Evolutionary conservation across 108 stramenopile genomes (phyloP), one percentile per base, ranked within the genome.

Genomic region (Cylindrotheca fusiformis): DNA sequence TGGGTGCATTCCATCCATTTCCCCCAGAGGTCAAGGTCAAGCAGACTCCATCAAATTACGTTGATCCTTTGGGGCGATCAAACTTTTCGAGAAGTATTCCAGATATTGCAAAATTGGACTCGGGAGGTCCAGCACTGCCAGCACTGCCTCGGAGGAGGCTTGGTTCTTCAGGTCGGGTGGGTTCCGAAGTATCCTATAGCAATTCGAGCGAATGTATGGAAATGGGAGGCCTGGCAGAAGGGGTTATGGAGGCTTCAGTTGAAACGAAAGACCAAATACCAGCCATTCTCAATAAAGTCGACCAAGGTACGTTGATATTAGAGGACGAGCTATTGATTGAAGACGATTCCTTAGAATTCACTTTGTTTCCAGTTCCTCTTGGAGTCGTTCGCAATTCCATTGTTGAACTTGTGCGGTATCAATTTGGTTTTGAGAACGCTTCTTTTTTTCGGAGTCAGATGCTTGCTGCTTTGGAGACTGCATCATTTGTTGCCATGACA

Each of bases 371-470:
- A n/a, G 74, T 93, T 25, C 73, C 74, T 36, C 59, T 93, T 19
- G 76, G 73, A 20, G 77, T 88, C 52, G 92, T 90, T 19, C 77
- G 92, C 8, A 81, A 80, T 46, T 75, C 75, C 4, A 58, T 84
- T 18, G 85, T 93, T 67, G 81, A 82, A 59, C 61, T 93, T 48
- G 59, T 90, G 10, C 76, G 79, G 51, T 64, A 87, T 62, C 67
- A 86, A 14, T 90, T 95, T 51, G 85, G 86, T 58, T 86, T 95
- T 32, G 94, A 92, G 49, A 86, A 88, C 72, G 94, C 94, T 5
- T 86, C 85, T 4, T 95, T 95, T 59, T 77, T 92, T 25, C 85
- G 94, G 8, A 84, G 78, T 36, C 76, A 83, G 30, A 74, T 95
- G 69, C 70, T 95, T 23, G 75, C 90, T 26, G 94, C 83, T 21